Evolutionary conservation across 805 yeast genomes (phyloP), one percentile per base, ranked within the genome.

Genomic region (Kockiozyma suomiensis): DNA sequence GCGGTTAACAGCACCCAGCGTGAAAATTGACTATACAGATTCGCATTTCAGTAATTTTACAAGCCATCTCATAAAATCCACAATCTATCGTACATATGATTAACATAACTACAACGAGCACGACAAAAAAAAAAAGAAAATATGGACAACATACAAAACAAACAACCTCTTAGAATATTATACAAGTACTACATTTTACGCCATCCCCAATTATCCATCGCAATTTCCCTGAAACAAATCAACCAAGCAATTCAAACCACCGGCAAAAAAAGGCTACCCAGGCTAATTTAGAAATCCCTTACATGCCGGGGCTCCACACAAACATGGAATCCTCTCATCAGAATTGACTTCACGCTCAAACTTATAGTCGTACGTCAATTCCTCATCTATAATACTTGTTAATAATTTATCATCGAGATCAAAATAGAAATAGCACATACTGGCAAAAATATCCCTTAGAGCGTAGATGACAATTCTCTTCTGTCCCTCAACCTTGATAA

Each of bases 401-500:
- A 49, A 60, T 50, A 32, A 25, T 10, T 4, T 26, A 23, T 19
- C 6, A 3, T n/a, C 23, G 26, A 17, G 13, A 21, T 10, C 4
- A 42, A 7, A 23, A 43, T 40, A 26, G 28, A 33, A 26, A 32
- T 13, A 15, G 6, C 12, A 67, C 71, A 87, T 96, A 73, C 90
- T 90, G 4, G 94, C 88, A 3, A 80, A 88, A 59, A 94, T 87
- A 71, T 93, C 97, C 50, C 96, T 77, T 65, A 90, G 76, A 0
- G 99, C 97, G 74, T 93, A 94, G 32, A 94, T 91, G 54, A 92
- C 98, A 76, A 94, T 93, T 73, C 98, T 81, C 75, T 90, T 90
- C 69, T 83, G 86, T 3, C 97, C 97, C 60, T 91, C 97, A 41
- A 91, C 97, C 73, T 90, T 90, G 69, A 92, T 92, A 70, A 94